Conservation (phyloP, 2,329 filamentous ascomycete species). For the Coleophoma cylindrospora region DNA sequence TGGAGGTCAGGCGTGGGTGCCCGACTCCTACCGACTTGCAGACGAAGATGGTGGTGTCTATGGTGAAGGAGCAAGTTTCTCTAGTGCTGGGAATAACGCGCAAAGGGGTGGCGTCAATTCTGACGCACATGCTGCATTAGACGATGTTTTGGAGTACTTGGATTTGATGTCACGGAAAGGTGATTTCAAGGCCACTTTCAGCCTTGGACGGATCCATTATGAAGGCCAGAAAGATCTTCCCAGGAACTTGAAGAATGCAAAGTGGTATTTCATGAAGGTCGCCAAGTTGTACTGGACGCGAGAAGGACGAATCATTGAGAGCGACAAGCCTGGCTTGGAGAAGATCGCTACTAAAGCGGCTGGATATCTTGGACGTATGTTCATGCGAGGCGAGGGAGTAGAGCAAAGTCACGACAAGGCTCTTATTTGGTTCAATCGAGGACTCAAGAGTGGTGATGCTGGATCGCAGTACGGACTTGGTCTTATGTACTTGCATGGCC, state of each 20-base stretch:
- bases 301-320: slow-evolving; percentile 52
- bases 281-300: slow-evolving; percentile 64
- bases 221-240: slow-evolving; percentile 59
- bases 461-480: slow-evolving; percentile 67
- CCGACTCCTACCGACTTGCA: slow-evolving; percentile 78
- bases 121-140: slow-evolving; percentile 78
- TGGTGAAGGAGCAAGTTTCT: slow-evolving; percentile 88
- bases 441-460: slow-evolving; percentile 57
- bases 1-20: slow-evolving; percentile 72
- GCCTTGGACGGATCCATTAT: slow-evolving; percentile 64
- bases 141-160: slow-evolving; percentile 90
- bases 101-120: slow-evolving; percentile 68
- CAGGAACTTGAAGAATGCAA: slow-evolving; percentile 57
- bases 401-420: slow-evolving; percentile 62
- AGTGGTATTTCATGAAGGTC: slow-evolving; percentile 63
- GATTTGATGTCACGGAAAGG: slow-evolving; percentile 70
- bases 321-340: slow-evolving; percentile 53
- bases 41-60: slow-evolving; percentile 92
- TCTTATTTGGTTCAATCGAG: slow-evolving; percentile 62
- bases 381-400: slow-evolving; percentile 65
- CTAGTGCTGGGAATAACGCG: slow-evolving; percentile 80
- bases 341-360: slow-evolving; percentile 65
- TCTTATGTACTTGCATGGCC: slow-evolving; percentile 64
- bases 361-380: slow-evolving; percentile 68
- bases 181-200: slow-evolving; percentile 66